phyloP scores from a whole-genome alignment of 2,329 filamentous ascomycete species.

The Xylaria sp. region DNA sequence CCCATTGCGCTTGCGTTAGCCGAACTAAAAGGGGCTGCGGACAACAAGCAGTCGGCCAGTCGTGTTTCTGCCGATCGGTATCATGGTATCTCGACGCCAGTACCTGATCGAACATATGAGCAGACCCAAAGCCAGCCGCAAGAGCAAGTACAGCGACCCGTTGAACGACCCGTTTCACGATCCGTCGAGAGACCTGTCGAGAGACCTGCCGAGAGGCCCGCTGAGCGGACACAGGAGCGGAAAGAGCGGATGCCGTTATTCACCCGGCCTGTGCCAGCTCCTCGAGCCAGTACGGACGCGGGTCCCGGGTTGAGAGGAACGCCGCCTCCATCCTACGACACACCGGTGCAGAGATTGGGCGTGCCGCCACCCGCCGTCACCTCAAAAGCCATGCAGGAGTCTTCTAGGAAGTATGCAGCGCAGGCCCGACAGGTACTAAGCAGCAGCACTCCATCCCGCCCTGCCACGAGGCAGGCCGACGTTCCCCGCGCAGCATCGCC shows the following conservation, averaged over 20 bases:
- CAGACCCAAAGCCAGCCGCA: constrained; percentile 47
- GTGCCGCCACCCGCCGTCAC: constrained; percentile 93
- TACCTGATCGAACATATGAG: constrained; percentile 58
- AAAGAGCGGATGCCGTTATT: constrained; percentile 51
- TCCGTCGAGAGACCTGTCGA: not conserved
- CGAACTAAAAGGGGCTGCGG: constrained; percentile 84
- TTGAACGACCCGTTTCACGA: too few species aligned
- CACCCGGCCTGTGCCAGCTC: constrained; percentile 56
- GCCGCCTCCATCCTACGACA: constrained; percentile 88
- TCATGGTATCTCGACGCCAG: constrained; percentile 90
- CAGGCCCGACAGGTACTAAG: constrained; percentile 84
- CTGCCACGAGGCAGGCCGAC: constrained; percentile 69
- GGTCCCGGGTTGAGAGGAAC: constrained; percentile 74
- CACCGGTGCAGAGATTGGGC: constrained; percentile 80
- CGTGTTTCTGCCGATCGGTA: constrained; percentile 97
- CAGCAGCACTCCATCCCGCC: constrained; percentile 61
- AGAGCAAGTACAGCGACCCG: not conserved
- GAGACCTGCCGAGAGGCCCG: not conserved
- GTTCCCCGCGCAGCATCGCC: constrained; percentile 74
- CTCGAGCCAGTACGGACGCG: constrained; percentile 55
- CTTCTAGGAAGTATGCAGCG: constrained; percentile 86
- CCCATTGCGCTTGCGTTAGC: constrained; percentile 93
- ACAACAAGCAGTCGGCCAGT: constrained; percentile 79
- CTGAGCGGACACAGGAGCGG: constrained; percentile 45
- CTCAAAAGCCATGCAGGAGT: constrained; percentile 93